phyloP scores from a whole-genome alignment of 345 rosid species.

The Brassica rapa region DNA sequence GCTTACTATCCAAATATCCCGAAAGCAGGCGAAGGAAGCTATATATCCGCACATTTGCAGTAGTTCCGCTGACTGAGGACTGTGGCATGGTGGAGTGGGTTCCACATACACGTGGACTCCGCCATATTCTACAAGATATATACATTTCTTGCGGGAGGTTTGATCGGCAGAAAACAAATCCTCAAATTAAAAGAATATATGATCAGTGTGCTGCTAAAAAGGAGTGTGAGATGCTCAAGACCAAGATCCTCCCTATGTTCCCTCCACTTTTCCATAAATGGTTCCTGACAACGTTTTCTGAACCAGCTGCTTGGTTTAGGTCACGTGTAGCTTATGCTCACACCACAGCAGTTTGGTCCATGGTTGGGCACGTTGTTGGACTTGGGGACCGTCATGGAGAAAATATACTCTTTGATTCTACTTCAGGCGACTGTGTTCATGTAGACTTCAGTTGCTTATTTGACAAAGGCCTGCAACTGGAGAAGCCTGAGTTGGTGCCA shows the following conservation, averaged over 20 bases:
- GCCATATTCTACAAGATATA: slow-evolving; percentile 89
- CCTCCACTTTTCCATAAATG: slow-evolving; percentile 95
- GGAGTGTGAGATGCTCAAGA: slow-evolving; percentile 89
- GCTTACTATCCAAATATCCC: slow-evolving; percentile 82
- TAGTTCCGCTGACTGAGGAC: slow-evolving; percentile 94
- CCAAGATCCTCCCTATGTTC: slow-evolving; percentile 90
- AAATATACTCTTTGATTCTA: slow-evolving; percentile 96
- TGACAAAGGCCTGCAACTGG: slow-evolving; percentile 93
- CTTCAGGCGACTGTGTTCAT: slow-evolving; percentile 98
- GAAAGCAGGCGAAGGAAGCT: slow-evolving; percentile 95
- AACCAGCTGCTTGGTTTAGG: slow-evolving; percentile 99
- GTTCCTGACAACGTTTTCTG: slow-evolving; percentile 94
- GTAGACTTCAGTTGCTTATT: slow-evolving; percentile 98
- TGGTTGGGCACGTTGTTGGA: slow-evolving; percentile 99
- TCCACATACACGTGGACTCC: slow-evolving; percentile 90
- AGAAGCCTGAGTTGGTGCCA: slow-evolving; percentile 98
- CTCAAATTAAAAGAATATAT: slow-evolving; percentile 81
- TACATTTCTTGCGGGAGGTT: slow-evolving; percentile 77
- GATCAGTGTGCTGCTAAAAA: slow-evolving; percentile 83
- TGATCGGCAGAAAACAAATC: slow-evolving; percentile 92
- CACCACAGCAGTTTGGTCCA: slow-evolving; percentile 98
- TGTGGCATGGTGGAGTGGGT: slow-evolving; percentile 99
- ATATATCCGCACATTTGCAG: slow-evolving; percentile 92
- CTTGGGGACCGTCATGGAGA: slow-evolving; percentile 98
- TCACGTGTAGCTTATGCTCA: slow-evolving; percentile 96